Conservation (phyloP, 2,329 filamentous ascomycete species). For the Aspergillus tanneri region DNA sequence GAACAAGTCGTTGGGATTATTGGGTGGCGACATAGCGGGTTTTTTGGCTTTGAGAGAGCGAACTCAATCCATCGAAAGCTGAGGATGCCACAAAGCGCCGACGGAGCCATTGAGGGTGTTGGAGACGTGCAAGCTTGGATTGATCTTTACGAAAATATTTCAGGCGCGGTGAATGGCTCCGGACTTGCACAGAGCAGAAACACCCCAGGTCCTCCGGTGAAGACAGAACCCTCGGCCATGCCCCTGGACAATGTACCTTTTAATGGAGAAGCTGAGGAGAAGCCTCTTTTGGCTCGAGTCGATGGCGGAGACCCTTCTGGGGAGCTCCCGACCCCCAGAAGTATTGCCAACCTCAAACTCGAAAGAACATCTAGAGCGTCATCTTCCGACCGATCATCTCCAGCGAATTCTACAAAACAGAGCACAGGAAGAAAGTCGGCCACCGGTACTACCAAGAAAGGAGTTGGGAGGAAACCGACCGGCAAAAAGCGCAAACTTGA, state of each 20-base stretch:
- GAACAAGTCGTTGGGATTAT: slow-evolving; percentile 39
- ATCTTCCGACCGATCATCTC: slow-evolving; percentile 40
- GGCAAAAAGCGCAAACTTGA: slow-evolving; percentile 45
- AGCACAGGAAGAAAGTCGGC: slow-evolving; percentile 36
- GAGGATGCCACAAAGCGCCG: slow-evolving; percentile 25
- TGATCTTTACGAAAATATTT: slow-evolving; percentile 36
- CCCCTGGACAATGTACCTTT: slow-evolving; percentile 32
- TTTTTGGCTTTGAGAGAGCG: slow-evolving; percentile 38
- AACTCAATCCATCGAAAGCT: slow-evolving; percentile 35
- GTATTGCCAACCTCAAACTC: slow-evolving; percentile 41
- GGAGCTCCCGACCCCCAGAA: slow-evolving; percentile 41
- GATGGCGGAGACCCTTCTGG: slow-evolving; percentile 26
- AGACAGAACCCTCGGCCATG: slow-evolving; percentile 33
- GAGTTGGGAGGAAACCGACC: slow-evolving; percentile 39
- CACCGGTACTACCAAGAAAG: slow-evolving; percentile 36
- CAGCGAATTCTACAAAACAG: slow-evolving; percentile 38
- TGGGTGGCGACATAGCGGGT: slow-evolving; percentile 43
- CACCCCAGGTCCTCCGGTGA: slow-evolving; percentile 29
- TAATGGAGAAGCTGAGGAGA: slow-evolving; percentile 29
- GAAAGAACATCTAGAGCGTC: slow-evolving; percentile 38
- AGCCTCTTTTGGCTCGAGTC: slow-evolving; percentile 21
- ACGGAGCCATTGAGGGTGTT: slow-evolving; percentile 13
- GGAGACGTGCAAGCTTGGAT: slow-evolving; percentile 30
- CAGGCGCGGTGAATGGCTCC: slow-evolving; percentile 17
- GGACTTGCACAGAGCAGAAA: slow-evolving; percentile 18